These are phyloP conservation scores for Hsuehochloa calcarea DNA, from an alignment of 176 grass and related monocot genomes.

Conservation along the genomic window DNA sequence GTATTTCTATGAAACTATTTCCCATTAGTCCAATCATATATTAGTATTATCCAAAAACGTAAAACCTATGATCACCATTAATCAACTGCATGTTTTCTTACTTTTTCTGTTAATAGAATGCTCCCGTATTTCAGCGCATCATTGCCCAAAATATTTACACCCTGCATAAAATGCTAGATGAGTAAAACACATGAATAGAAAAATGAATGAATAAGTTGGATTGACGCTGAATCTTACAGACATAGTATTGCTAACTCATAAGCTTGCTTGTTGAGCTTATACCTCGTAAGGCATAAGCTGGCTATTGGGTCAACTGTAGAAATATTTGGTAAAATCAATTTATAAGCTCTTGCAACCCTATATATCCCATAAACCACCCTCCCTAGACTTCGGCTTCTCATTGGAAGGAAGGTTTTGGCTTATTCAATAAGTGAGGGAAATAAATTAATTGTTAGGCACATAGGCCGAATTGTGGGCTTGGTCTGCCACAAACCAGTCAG, in stretches of 20 bases:
- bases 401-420: background rate
- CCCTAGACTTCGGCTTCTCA: background rate
- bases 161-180: background rate
- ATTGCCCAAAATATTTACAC: background rate
- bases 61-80: background rate
- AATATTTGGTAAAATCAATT: background rate
- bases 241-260: background rate
- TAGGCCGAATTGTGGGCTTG: background rate
- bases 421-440: background rate
- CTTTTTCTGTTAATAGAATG: background rate
- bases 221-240: background rate
- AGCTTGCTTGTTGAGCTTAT: background rate
- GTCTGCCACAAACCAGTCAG: background rate
- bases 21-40: background rate
- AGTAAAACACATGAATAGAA: background rate
- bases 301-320: background rate
- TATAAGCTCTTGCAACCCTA: background rate
- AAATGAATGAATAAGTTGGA: background rate
- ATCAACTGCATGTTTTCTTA: background rate
- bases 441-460: background rate
- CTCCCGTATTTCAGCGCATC: background rate
- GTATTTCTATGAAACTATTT: background rate
- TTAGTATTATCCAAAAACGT: background rate
- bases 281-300: background rate
- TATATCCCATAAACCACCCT: background rate